phyloP scores from a whole-genome alignment of 2,329 filamentous ascomycete species.

The Epichloe hybrida region DNA sequence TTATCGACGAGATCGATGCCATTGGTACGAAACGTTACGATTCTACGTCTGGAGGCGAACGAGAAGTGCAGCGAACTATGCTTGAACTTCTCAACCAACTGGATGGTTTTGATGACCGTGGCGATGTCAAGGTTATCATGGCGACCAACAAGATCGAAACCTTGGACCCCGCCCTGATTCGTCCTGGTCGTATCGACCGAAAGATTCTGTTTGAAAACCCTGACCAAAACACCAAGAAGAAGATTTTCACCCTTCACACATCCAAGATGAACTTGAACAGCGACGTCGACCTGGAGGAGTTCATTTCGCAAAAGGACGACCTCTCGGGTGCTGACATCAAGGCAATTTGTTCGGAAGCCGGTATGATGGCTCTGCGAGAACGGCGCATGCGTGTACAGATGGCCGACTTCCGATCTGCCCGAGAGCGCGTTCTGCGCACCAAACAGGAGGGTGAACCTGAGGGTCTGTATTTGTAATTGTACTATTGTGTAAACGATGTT shows the following conservation, averaged over 20 bases:
- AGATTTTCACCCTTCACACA: slow-evolving; percentile 97
- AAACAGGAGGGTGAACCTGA: slow-evolving; percentile 98
- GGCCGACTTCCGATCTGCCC: slow-evolving; percentile 87
- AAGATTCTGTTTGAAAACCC: slow-evolving; percentile 71
- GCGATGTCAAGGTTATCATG: slow-evolving; percentile 99
- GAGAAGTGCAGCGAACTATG: slow-evolving; percentile 97
- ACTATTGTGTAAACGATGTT: slow-evolving; percentile 7
- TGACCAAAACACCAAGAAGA: slow-evolving; percentile 80
- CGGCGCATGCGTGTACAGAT: slow-evolving; percentile 97
- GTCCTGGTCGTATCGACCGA: slow-evolving; percentile 92
- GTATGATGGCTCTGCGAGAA: slow-evolving; percentile 85
- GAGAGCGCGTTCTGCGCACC: slow-evolving; percentile 91
- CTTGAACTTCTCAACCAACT: slow-evolving; percentile 95
- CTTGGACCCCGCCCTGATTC: slow-evolving; percentile 87
- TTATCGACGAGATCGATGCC: slow-evolving; percentile 98
- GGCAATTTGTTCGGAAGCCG: slow-evolving; percentile 95
- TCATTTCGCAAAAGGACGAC: slow-evolving; percentile 97
- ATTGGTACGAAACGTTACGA: slow-evolving; percentile 99
- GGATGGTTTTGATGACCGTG: slow-evolving; percentile 95
- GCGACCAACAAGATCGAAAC: slow-evolving; percentile 99
- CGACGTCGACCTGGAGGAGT: slow-evolving; percentile 97
- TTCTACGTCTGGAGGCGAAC: slow-evolving; percentile 89
- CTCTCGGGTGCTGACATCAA: slow-evolving; percentile 96
- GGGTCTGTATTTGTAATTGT: slow-evolving; percentile 83
- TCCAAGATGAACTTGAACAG: slow-evolving; percentile 96